These are phyloP conservation scores for Aspergillus melleus DNA, from an alignment of 2,329 filamentous ascomycete species.

Conservation along the genomic window DNA sequence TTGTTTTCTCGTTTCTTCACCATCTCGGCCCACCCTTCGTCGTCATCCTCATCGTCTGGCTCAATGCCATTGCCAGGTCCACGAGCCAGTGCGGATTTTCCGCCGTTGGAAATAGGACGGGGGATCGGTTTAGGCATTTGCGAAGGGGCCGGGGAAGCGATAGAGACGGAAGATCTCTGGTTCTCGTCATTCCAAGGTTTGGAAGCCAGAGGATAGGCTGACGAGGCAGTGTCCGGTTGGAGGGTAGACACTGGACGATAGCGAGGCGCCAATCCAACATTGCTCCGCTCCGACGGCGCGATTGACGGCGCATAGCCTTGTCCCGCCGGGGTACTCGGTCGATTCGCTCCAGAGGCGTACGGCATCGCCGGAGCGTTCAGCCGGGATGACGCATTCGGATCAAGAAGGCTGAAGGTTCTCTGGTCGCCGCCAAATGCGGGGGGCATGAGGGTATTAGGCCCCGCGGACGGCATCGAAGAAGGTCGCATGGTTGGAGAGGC, in stretches of 20 bases:
- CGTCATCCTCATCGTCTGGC: slow-evolving; percentile 49
- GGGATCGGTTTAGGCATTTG: slow-evolving; percentile 31
- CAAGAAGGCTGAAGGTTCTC: slow-evolving; percentile 82
- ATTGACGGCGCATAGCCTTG: slow-evolving; percentile 79
- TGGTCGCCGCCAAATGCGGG: slow-evolving; percentile 32
- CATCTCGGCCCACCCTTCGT: slow-evolving; percentile 53
- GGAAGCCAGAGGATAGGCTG: slow-evolving; percentile 34
- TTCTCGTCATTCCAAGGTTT: slow-evolving; percentile 41
- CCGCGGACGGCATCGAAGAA: slow-evolving; percentile 49
- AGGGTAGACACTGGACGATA: slow-evolving; percentile 84
- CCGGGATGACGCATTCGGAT: slow-evolving; percentile 54
- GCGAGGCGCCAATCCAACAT: slow-evolving; percentile 81
- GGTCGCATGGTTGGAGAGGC: slow-evolving; percentile 40
- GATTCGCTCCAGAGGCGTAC: slow-evolving; percentile 28
- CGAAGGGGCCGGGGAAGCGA: slow-evolving; percentile 22
- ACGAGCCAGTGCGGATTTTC: slow-evolving; percentile 16
- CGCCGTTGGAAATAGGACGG: slow-evolving; percentile 29
- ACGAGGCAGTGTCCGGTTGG: slow-evolving; percentile 38
- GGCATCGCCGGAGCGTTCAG: slow-evolving; percentile 38
- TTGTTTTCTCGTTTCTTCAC: slow-evolving; percentile 51
- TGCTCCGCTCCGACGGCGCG: slow-evolving; percentile 92
- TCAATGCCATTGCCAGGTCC: slow-evolving; percentile 19
- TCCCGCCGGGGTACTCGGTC: slow-evolving; percentile 26
- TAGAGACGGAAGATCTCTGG: slow-evolving; percentile 23
- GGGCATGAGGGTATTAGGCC: slow-evolving; percentile 22